These are phyloP conservation scores for Arachnomyces sp. DNA, from an alignment of 2,329 filamentous ascomycete species.

Conservation along the genomic window DNA sequence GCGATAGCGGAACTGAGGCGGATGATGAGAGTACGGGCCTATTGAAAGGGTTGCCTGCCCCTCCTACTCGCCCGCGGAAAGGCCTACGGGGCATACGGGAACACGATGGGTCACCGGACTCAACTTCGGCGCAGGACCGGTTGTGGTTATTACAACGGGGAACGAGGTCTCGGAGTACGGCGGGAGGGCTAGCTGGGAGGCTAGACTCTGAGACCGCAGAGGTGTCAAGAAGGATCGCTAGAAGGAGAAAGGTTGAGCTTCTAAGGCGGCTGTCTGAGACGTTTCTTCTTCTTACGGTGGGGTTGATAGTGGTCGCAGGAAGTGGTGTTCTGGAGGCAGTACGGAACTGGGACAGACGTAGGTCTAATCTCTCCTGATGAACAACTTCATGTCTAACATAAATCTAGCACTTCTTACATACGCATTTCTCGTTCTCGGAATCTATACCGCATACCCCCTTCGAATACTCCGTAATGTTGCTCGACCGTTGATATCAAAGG, in stretches of 20 bases:
- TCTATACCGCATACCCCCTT: conserved; percentile 48
- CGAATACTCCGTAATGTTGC: conserved; percentile 36
- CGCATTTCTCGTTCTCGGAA: conserved; percentile 20
- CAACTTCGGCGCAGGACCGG: conserved; percentile 23
- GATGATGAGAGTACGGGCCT: conserved; percentile 77
- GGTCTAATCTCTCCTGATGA: conserved; percentile 1
- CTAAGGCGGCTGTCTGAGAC: conserved; percentile 47
- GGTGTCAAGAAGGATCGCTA: conserved; percentile 16
- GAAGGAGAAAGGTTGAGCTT: conserved; percentile 33
- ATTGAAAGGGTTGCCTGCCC: conserved; percentile 74
- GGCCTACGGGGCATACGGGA: conserved; percentile 51
- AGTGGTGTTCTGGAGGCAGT: conserved; percentile 24
- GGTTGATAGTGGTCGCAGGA: conserved; percentile 34
- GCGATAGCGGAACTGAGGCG: conserved; percentile 88
- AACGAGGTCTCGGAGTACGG: conserved; percentile 20
- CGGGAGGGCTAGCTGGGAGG: conserved; percentile 25
- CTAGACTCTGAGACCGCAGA: conserved; percentile 18
- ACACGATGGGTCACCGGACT: conserved; percentile 17
- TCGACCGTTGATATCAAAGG: conserved; percentile 21
- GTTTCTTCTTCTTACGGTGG: conserved; percentile 45
- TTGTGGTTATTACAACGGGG: conserved; percentile 27
- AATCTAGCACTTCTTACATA: conserved; percentile 27
- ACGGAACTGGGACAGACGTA: conserved; percentile 33
- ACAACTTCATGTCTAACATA: conserved; percentile 9
- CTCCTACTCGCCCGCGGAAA: conserved; percentile 62